phyloP scores from a whole-genome alignment of 805 yeast genomes.

The Yarrowia porcina region DNA sequence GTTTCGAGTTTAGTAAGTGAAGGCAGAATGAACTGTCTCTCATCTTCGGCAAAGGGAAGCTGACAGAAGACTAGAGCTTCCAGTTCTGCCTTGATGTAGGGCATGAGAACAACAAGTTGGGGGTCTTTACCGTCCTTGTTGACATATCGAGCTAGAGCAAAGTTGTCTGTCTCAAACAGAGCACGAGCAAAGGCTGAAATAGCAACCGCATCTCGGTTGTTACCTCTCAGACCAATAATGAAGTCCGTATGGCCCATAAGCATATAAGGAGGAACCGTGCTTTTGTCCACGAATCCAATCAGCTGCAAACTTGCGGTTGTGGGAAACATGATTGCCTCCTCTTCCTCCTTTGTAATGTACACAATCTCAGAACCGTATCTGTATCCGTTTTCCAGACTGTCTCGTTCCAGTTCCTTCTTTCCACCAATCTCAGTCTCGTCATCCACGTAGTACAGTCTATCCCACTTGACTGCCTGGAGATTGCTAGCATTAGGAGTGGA shows the following conservation, averaged over 20 bases:
- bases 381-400: conserved; percentile 56
- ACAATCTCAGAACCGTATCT: conserved; percentile 61
- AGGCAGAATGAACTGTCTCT: conserved; percentile 48
- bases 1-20: conserved; percentile 44
- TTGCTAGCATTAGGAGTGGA: background rate
- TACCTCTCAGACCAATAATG: conserved; percentile 45
- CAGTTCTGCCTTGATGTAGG: conserved; percentile 40
- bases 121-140: conserved; percentile 37
- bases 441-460: conserved; percentile 29
- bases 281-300: conserved; percentile 53
- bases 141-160: conserved; percentile 64
- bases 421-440: conserved; percentile 35
- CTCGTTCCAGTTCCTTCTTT: conserved; percentile 39
- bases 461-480: conserved; percentile 18
- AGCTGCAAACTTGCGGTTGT: conserved; percentile 59
- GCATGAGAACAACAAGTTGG: conserved; percentile 53
- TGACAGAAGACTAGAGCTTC: conserved; percentile 47
- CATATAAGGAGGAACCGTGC: conserved; percentile 52
- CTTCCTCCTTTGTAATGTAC: conserved; percentile 48
- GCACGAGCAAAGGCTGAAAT: conserved; percentile 52
- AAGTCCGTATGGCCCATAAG: conserved; percentile 54
- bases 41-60: conserved; percentile 75
- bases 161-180: conserved; percentile 45
- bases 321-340: conserved; percentile 42
- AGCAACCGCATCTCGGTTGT: conserved; percentile 43